Evolutionary conservation across 75 land plant species (phyloP).

Genomic region (Adiantum capillusveneris): DNA sequence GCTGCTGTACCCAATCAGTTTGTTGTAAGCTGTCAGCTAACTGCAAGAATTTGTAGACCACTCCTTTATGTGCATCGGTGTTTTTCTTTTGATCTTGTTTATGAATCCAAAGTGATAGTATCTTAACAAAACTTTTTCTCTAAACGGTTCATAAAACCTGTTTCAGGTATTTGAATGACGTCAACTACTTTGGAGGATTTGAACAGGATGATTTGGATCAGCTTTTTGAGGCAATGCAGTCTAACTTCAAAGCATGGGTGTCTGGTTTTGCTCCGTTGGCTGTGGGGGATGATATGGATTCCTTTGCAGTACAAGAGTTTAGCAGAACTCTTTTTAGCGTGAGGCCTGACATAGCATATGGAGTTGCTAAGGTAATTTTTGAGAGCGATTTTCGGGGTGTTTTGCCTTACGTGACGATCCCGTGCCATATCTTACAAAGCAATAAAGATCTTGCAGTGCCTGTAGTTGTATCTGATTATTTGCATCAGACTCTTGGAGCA

Average conservation of each 20-base stretch:
- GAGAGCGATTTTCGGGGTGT: conserved; percentile 52
- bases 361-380: conserved; percentile 64
- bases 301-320: conserved; percentile 79
- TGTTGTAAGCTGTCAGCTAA: too few relatives aligned
- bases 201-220: conserved; percentile 74
- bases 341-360: conserved; percentile 85
- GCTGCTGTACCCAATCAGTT: too few relatives aligned
- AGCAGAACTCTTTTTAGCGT: conserved; percentile 82
- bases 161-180: conserved; percentile 65
- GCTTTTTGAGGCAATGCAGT: conserved; percentile 68
- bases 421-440: conserved; percentile 90
- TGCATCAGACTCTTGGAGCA: conserved; percentile 57
- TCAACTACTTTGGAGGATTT: conserved; percentile 61
- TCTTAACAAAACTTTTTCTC: too few relatives aligned
- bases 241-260: conserved; percentile 88
- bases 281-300: conserved; percentile 80
- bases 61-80: too few relatives aligned
- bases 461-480: conserved; percentile 64
- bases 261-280: conserved; percentile 84
- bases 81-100: too few relatives aligned
- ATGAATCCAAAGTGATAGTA: too few relatives aligned
- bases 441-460: conserved; percentile 81
- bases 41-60: too few relatives aligned
- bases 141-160: too few relatives aligned
- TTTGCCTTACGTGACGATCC: conserved; percentile 52